A percentile compares a stretch with the other conserved stretches of the same genome.
Evolutionary conservation across 129 eudicot species (phyloP).

Genomic region (Flaveria linearis): DNA sequence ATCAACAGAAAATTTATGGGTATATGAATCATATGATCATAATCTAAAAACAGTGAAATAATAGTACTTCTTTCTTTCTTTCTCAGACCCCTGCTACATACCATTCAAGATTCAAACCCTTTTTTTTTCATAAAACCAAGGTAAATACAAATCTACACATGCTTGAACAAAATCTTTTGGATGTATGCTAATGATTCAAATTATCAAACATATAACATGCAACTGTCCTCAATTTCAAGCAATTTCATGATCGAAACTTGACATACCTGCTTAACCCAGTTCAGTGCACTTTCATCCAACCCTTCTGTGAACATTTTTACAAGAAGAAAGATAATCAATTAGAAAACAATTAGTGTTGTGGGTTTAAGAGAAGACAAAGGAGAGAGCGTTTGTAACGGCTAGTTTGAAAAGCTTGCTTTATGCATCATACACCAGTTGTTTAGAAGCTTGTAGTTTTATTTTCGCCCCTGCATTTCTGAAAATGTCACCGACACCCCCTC

Average conservation of each 20-base stretch:
- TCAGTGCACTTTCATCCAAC: conserved; percentile 69
- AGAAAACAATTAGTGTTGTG: background rate
- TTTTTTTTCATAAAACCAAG: background rate
- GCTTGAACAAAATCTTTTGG: too few species aligned
- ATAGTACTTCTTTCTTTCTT: background rate
- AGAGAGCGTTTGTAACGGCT: conserved; percentile 49
- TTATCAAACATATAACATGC: too few species aligned
- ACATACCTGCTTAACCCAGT: conserved; percentile 84
- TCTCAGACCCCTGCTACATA: background rate
- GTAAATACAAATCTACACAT: background rate
- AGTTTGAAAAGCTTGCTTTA: conserved; percentile 36
- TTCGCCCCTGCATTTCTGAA: background rate
- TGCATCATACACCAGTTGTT: conserved; percentile 5
- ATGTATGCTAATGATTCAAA: too few species aligned
- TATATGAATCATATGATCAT: background rate
- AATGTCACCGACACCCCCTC: conserved; percentile 32
- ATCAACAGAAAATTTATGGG: background rate
- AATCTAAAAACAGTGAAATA: background rate
- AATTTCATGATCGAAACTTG: background rate
- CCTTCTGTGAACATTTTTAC: conserved; percentile 84
- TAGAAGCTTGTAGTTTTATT: conserved; percentile 4
- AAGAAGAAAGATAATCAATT: background rate
- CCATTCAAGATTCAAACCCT: background rate
- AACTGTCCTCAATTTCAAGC: too few species aligned
- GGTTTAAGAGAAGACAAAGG: conserved; percentile 20